phyloP scores from a whole-genome alignment of 2,329 filamentous ascomycete species.

The Fusarium sp. region DNA sequence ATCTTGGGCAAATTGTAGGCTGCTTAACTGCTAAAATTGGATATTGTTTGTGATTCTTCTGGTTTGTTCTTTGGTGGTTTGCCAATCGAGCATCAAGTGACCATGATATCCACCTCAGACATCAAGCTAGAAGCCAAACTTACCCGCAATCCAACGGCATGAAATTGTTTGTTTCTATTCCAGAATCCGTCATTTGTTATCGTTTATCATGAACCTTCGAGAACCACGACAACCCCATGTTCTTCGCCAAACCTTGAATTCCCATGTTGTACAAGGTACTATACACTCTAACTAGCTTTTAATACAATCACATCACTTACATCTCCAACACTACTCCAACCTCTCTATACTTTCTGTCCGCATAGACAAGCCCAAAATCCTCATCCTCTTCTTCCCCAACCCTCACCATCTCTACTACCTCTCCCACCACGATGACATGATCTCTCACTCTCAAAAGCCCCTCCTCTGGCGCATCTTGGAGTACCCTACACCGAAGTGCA shows the following conservation, averaged over 20 bases:
- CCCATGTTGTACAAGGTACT: conserved; percentile 23
- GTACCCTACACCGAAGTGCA: conserved; percentile 56
- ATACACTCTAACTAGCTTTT: conserved; percentile 24
- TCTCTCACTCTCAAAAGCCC: conserved; percentile 61
- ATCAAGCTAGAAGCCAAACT: not conserved
- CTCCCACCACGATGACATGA: conserved; percentile 63
- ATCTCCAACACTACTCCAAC: conserved; percentile 51
- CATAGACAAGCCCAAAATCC: conserved; percentile 61
- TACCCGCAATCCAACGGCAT: not conserved
- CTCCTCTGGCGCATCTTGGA: conserved; percentile 51
- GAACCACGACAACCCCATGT: not conserved
- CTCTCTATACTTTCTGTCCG: conserved; percentile 60
- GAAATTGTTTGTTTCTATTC: not conserved
- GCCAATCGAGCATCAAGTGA: not conserved
- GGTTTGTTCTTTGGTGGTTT: not conserved
- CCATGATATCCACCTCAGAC: not conserved
- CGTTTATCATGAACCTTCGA: conserved; percentile 9
- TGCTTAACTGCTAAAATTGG: not conserved
- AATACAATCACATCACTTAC: conserved; percentile 8
- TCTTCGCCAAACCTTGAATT: not conserved
- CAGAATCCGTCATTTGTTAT: not conserved
- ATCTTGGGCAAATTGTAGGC: not conserved
- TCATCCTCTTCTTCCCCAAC: conserved; percentile 45
- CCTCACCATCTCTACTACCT: conserved; percentile 59
- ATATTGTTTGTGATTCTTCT: not conserved